phyloP scores from a whole-genome alignment of 306 rosid genomes.

The Cucurbita moschata region DNA sequence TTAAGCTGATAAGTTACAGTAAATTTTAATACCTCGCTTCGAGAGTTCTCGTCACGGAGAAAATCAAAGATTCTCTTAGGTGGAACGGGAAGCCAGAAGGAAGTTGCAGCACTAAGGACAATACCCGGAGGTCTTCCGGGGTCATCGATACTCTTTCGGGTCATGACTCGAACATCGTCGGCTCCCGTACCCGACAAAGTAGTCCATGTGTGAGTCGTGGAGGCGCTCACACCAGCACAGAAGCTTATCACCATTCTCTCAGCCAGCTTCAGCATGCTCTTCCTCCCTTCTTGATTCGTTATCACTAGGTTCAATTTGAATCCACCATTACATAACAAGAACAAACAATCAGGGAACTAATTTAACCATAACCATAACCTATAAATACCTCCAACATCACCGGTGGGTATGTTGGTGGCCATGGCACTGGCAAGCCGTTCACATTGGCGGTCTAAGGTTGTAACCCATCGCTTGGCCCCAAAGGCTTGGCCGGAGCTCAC shows the following conservation, averaged over 20 bases:
- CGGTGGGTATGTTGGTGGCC: slow-evolving; percentile 75
- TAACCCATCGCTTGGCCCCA: slow-evolving; percentile 94
- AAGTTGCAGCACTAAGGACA: slow-evolving; percentile 91
- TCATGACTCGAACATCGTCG: slow-evolving; percentile 92
- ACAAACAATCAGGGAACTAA: background rate
- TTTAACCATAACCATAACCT: no score
- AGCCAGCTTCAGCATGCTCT: slow-evolving; percentile 86
- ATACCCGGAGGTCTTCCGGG: slow-evolving; percentile 95
- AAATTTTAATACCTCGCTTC: slow-evolving; percentile 50
- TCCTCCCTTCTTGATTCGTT: slow-evolving; percentile 90
- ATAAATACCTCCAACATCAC: slow-evolving; percentile 67
- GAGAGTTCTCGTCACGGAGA: slow-evolving; percentile 81
- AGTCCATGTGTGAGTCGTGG: slow-evolving; percentile 93
- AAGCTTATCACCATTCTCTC: slow-evolving; percentile 97
- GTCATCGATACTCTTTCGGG: slow-evolving; percentile 84
- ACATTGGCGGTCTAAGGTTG: slow-evolving; percentile 79
- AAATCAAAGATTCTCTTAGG: slow-evolving; percentile 77
- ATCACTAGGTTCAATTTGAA: slow-evolving; percentile 28
- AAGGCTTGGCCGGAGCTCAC: slow-evolving; percentile 79
- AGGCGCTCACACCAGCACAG: slow-evolving; percentile 93
- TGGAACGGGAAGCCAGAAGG: slow-evolving; percentile 90
- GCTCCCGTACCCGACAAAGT: slow-evolving; percentile 83
- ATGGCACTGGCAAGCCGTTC: slow-evolving; percentile 87
- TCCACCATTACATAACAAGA: background rate
- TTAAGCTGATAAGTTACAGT: background rate